Evolutionary conservation across 2,329 filamentous ascomycete species (phyloP), one percentile per base, ranked within the genome.

Genomic region (Penicillium paneum): DNA sequence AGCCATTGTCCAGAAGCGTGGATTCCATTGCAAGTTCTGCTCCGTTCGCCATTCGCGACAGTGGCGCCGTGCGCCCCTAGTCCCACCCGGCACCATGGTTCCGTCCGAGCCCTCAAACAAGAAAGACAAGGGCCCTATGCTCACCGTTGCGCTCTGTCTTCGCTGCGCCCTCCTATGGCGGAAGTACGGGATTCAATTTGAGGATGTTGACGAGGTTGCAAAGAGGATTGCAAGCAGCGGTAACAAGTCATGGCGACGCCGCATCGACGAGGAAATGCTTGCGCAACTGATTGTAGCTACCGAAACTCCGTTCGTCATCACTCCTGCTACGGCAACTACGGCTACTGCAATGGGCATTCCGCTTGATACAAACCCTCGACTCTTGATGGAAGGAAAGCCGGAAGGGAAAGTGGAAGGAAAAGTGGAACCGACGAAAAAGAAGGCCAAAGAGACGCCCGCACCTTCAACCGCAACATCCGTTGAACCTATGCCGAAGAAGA

Each of bases 11-110:
- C 88, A 87, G 70, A 96, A 95, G 73, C 86, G 89, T 59, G 83
- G 83, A 19, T 97, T 99, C 67, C 82, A 91, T 61, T 99, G 94
- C 81, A 97, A 96, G 70, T 97, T 97, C 71, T 99, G 94, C 73
- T 82, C 80, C 48, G 89, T 86, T 3, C 88, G 88, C 57, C 80
- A 82, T 53, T 96, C 92, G 5, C 83, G 90, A 48, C 91, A 96
- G 71, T 99, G 94, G 94, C 84, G 94, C 52, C 84, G 93, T 55
- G 94, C 94, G 12, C 94, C 94, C 8, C 87, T 86, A 43, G 86
- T 88, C 8, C 80, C 86, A 3, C 83, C 89, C 12, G 89, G 86
- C 15, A 83, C 89, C 24, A 82, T 88, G 10, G 79, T 92, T 29
- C 82, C 82, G 24, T 83, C 81, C 5, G 85, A 95, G 52, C 76